Percentiles rank a stretch among this genome's conserved stretches.
These are phyloP conservation scores for Austroboletus novae-zelandiae DNA, from an alignment of 1,284 basidiomycete species.

Conservation along the genomic window DNA sequence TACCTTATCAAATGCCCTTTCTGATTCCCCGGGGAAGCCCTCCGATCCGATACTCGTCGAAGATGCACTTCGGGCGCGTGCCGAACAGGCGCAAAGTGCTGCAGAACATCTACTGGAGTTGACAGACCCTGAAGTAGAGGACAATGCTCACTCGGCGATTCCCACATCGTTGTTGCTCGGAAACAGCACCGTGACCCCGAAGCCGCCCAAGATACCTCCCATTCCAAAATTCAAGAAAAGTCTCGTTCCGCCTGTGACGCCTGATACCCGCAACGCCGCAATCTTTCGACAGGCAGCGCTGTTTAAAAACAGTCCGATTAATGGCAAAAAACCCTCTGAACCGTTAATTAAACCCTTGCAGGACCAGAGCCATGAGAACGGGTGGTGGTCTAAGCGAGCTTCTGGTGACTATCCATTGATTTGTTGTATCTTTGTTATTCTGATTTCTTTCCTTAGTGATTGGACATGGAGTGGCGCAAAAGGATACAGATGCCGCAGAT, in stretches of 20 bases:
- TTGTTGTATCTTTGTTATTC: constrained; percentile 4
- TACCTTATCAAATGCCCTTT: constrained; percentile 54
- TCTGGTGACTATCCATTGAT: constrained; percentile 40
- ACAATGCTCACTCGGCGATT: constrained; percentile 47
- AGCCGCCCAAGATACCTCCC: constrained; percentile 27
- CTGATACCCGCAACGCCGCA: constrained; percentile 52
- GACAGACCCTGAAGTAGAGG: constrained; percentile 70
- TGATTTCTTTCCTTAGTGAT: constrained; percentile 42
- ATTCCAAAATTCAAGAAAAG: constrained; percentile 27
- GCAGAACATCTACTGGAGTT: constrained; percentile 79
- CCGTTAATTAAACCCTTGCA: constrained; percentile 66
- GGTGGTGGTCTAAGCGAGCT: constrained; percentile 77
- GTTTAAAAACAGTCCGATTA: constrained; percentile 72
- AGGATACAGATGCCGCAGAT: constrained; percentile 37
- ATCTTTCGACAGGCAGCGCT: constrained; percentile 73
- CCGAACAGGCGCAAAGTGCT: constrained; percentile 86
- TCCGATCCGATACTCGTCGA: constrained; percentile 54
- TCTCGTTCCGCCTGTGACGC: constrained; percentile 51
- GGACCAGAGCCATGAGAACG: constrained; percentile 59
- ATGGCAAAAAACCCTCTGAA: constrained; percentile 42
- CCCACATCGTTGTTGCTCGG: constrained; percentile 55
- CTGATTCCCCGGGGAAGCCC: constrained; percentile 47
- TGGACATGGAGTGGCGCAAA: constrained; percentile 44
- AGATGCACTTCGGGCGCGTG: constrained; percentile 79
- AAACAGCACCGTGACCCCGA: constrained; percentile 39